Conservation (phyloP, 192 early-diverging fungal genomes). For the Backusella westeae region DNA sequence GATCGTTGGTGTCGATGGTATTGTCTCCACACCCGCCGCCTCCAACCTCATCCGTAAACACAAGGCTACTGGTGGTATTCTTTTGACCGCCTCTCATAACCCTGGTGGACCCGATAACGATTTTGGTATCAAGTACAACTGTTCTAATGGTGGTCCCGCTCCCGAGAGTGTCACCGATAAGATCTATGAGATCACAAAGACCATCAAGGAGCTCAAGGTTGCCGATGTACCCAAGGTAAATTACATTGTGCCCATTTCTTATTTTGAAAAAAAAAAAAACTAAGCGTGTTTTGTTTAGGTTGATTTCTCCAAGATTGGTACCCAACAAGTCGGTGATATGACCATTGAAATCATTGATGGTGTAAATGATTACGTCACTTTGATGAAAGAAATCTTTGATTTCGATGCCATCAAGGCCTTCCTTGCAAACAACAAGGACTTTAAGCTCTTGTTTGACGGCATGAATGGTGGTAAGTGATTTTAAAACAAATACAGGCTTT, state of each 20-base stretch:
- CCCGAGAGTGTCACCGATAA: slow-evolving; percentile 93
- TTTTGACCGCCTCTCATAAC: slow-evolving; percentile 98
- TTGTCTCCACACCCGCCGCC: slow-evolving; percentile 93
- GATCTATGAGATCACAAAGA: slow-evolving; percentile 83
- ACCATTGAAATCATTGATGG: slow-evolving; percentile 87
- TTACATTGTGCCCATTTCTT: background rate
- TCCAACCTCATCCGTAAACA: slow-evolving; percentile 90
- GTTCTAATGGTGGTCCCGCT: slow-evolving; percentile 94
- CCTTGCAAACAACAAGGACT: slow-evolving; percentile 65
- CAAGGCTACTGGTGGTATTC: slow-evolving; percentile 89
- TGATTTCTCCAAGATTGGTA: slow-evolving; percentile 72
- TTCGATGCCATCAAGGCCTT: slow-evolving; percentile 84
- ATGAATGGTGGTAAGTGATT: slow-evolving; percentile 77
- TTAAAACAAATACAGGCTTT: no score
- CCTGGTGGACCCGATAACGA: slow-evolving; percentile 97
- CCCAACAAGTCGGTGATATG: slow-evolving; percentile 57
- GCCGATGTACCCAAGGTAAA: slow-evolving; percentile 53
- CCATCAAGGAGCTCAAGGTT: slow-evolving; percentile 63
- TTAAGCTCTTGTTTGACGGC: slow-evolving; percentile 89
- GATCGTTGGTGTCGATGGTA: slow-evolving; percentile 89
- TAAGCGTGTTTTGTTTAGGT: slow-evolving; percentile 32
- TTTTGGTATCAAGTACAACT: slow-evolving; percentile 99
- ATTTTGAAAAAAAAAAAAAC: background rate
- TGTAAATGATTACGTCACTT: slow-evolving; percentile 81
- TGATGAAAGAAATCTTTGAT: slow-evolving; percentile 92